Conservation (phyloP, 306 rosid species). For the Medicago truncatula region DNA sequence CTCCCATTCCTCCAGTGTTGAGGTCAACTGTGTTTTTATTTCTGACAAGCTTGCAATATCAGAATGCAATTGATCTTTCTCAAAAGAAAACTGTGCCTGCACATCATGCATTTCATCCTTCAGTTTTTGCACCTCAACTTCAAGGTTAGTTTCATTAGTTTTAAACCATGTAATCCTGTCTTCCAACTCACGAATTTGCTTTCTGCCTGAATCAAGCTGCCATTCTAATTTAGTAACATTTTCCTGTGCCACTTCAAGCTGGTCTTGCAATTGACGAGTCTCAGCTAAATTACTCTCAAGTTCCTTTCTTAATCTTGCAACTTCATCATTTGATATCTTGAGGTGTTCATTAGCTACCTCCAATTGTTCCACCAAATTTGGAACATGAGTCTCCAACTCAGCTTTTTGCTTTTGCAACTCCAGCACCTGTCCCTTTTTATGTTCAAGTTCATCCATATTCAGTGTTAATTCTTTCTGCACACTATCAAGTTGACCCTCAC, state of each 20-base stretch:
- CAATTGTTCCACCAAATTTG: constrained; percentile 42
- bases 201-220: constrained; percentile 50
- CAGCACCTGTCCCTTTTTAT: constrained; percentile 52
- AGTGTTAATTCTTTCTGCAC: background rate
- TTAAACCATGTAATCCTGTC: constrained; percentile 46
- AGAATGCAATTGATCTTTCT: constrained; percentile 54
- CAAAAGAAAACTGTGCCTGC: constrained; percentile 48
- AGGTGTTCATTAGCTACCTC: constrained; percentile 11
- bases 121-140: constrained; percentile 53
- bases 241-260: constrained; percentile 53
- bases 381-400: constrained; percentile 54
- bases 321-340: background rate
- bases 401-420: constrained; percentile 55
- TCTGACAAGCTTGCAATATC: constrained; percentile 38
- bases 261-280: constrained; percentile 49
- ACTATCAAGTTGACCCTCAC: background rate
- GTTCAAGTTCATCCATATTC: constrained; percentile 16
- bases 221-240: constrained; percentile 44
- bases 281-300: constrained; percentile 39
- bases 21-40: constrained; percentile 33
- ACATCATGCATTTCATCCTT: constrained; percentile 55
- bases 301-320: constrained; percentile 38
- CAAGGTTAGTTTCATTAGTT: constrained; percentile 48
- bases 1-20: constrained; percentile 52
- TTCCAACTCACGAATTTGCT: constrained; percentile 51